Conservation (phyloP, 176 grass and related monocot genomes). For the Aegilops sharonensis region DNA sequence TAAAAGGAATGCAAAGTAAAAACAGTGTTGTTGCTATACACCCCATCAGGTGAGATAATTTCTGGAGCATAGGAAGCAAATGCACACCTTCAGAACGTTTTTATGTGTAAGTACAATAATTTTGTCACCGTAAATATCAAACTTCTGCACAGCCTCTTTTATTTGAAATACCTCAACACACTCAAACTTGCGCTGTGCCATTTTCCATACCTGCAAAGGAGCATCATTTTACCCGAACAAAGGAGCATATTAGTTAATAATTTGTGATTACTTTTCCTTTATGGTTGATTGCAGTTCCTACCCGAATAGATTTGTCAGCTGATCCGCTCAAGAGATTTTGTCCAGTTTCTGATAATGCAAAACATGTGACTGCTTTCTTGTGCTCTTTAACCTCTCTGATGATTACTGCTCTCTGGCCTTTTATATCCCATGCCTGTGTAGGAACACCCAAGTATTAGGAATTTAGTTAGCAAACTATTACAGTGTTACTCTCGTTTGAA, state of each 20-base stretch:
- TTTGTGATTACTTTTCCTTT: not conserved
- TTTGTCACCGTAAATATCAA: constrained; percentile 61
- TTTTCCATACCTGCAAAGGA: constrained; percentile 83
- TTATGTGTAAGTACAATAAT: constrained; percentile 68
- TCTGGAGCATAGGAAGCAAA: not conserved
- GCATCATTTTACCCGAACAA: constrained; percentile 5
- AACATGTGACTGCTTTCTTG: constrained; percentile 77
- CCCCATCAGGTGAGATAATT: constrained; percentile 4
- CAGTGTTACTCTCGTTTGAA: not conserved
- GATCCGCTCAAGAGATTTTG: constrained; percentile 87
- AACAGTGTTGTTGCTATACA: constrained; percentile 1
- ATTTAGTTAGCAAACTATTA: constrained; percentile 17
- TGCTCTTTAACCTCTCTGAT: constrained; percentile 84
- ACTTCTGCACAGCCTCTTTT: constrained; percentile 75
- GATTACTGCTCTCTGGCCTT: constrained; percentile 70
- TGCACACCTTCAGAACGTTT: constrained; percentile 63
- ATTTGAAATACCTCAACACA: constrained; percentile 84
- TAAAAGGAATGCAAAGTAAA: constrained; percentile 23
- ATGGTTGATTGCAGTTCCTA: constrained; percentile 35
- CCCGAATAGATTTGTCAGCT: constrained; percentile 87
- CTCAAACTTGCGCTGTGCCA: constrained; percentile 73
- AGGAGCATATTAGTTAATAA: constrained; percentile 6
- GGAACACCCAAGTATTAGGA: not conserved
- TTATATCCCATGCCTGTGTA: constrained; percentile 94
- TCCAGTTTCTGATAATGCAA: constrained; percentile 72